These are phyloP conservation scores for Hansfordia pulvinata DNA, from an alignment of 2,329 filamentous ascomycete species.

Conservation along the genomic window DNA sequence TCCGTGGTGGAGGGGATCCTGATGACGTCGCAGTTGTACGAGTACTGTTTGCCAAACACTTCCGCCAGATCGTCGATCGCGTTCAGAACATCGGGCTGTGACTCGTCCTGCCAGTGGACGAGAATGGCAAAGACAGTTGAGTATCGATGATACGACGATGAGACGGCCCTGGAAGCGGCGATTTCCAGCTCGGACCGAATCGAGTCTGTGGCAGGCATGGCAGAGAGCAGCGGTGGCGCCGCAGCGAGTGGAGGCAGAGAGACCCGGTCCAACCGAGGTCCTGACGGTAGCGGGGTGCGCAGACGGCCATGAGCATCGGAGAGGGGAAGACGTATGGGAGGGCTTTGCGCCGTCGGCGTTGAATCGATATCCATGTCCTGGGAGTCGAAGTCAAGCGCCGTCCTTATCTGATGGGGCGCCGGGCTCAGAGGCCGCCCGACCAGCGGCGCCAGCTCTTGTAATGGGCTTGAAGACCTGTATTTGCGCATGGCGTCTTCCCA, in stretches of 20 bases:
- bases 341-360: conserved; percentile 19
- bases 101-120: conserved; percentile 42
- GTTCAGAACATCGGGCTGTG: conserved; percentile 24
- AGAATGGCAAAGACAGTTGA: conserved; percentile 36
- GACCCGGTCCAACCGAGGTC: conserved; percentile 38
- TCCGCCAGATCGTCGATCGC: conserved; percentile 33
- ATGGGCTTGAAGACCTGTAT: conserved; percentile 38
- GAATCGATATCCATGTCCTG: conserved; percentile 44
- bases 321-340: conserved; percentile 8
- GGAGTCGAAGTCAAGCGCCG: conserved; percentile 27
- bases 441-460: conserved; percentile 33
- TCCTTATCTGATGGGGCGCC: conserved; percentile 22
- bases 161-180: conserved; percentile 32
- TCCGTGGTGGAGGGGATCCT: conserved; percentile 34
- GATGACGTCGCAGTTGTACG: conserved; percentile 32
- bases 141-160: conserved; percentile 37
- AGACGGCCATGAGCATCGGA: conserved; percentile 31
- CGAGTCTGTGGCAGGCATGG: conserved; percentile 33
- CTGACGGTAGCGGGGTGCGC: conserved; percentile 42
- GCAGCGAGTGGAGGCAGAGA: conserved; percentile 18
- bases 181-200: conserved; percentile 38
- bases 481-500: conserved; percentile 45
- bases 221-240: conserved; percentile 9
- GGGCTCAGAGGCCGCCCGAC: conserved; percentile 32
- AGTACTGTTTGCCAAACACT: conserved; percentile 37